Evolutionary conservation across 371 early-diverging fungal genomes (phyloP).

Genomic region (Saksenaea vasiformis): DNA sequence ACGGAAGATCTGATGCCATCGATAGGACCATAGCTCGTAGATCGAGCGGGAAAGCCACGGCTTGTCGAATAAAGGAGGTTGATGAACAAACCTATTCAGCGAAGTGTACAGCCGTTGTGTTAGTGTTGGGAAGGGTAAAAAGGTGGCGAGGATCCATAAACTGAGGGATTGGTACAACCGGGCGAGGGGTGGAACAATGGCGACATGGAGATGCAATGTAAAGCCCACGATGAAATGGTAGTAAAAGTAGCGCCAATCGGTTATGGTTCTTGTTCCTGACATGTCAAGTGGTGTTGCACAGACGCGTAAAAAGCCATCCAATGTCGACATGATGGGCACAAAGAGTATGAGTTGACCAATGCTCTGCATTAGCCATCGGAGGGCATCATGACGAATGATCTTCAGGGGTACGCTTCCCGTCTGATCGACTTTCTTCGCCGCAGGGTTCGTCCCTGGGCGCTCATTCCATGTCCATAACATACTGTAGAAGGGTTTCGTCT

Average conservation of each 20-base stretch:
- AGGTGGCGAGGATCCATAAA: not conserved
- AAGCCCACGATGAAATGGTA: conserved; percentile 29
- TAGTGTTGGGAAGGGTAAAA: not conserved
- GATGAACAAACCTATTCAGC: conserved; percentile 17
- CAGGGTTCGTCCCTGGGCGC: not conserved
- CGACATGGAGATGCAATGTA: conserved; percentile 26
- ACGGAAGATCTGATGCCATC: conserved; percentile 44
- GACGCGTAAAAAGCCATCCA: conserved; percentile 30
- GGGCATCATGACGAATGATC: conserved; percentile 16
- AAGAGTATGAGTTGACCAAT: conserved; percentile 11
- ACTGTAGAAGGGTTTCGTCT: conserved; percentile 5
- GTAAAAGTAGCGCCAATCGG: conserved; percentile 1
- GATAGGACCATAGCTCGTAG: conserved; percentile 34
- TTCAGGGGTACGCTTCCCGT: not conserved
- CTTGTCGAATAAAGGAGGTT: conserved; percentile 28
- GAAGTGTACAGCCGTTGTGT: conserved; percentile 6
- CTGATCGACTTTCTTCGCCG: not conserved
- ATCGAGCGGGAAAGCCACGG: conserved; percentile 29
- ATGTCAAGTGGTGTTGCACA: conserved; percentile 25
- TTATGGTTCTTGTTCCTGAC: not conserved
- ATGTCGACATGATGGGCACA: conserved; percentile 20
- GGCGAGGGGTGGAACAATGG: conserved; percentile 17
- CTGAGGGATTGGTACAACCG: conserved; percentile 12
- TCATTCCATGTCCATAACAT: conserved; percentile 26
- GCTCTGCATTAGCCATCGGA: conserved; percentile 12